Evolutionary conservation across 2,329 filamentous ascomycete species (phyloP).

Genomic region (Ceratocystiopsis brevicomis): DNA sequence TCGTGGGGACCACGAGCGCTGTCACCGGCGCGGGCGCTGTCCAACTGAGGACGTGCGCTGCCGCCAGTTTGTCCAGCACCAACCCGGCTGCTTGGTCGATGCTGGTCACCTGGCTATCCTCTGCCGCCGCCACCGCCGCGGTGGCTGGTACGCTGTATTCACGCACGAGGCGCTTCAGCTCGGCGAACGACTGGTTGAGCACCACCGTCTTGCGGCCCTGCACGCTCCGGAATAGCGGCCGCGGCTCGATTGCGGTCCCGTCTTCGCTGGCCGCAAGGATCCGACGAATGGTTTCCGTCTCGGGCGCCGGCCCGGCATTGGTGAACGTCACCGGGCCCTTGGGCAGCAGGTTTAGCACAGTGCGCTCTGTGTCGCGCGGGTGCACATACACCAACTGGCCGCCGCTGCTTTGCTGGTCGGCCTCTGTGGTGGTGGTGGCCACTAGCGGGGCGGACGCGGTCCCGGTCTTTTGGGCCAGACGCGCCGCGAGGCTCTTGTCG

Average conservation of each 20-base stretch:
- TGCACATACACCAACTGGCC: not conserved
- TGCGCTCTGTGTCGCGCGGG: conserved; percentile 3
- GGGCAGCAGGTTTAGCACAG: conserved; percentile 3
- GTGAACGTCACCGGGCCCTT: conserved; percentile 1
- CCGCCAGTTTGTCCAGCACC: not conserved
- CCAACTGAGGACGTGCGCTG: conserved; percentile 3
- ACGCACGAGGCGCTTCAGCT: not conserved
- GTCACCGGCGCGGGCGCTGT: not conserved
- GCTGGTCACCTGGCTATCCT: conserved; percentile 1
- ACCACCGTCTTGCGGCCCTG: not conserved
- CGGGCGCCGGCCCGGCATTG: not conserved
- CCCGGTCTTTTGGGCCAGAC: not conserved
- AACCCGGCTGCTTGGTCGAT: conserved; percentile 1
- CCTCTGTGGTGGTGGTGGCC: not conserved
- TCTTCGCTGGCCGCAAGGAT: not conserved
- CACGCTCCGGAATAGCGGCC: not conserved
- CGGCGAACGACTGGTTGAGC: conserved; percentile 1
- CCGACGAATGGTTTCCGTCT: conserved; percentile 2
- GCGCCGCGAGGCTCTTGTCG: not conserved
- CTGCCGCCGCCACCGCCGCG: not conserved
- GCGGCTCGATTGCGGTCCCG: not conserved
- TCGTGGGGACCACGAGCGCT: conserved; percentile 15
- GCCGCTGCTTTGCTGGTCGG: not conserved
- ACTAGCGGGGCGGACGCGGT: conserved; percentile 1
- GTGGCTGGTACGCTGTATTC: not conserved